phyloP scores from a whole-genome alignment of 352 stramenopile species.

The Blastocystis sp. region DNA sequence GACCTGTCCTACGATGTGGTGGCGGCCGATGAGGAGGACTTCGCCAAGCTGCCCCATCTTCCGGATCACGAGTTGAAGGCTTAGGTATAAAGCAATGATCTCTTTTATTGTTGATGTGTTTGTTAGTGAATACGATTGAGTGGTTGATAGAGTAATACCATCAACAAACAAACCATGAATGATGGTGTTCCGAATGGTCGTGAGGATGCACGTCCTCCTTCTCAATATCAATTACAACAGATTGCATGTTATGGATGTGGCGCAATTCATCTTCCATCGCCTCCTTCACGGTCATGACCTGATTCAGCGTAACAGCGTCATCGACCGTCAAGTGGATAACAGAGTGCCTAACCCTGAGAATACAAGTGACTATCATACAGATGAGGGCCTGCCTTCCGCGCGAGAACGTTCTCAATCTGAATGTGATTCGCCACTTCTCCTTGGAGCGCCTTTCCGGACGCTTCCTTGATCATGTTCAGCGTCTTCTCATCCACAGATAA shows the following conservation, averaged over 20 bases:
- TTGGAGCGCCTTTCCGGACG: background rate
- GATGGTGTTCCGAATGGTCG: background rate
- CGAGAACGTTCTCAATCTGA: slow-evolving; percentile 4
- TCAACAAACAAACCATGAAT: no score
- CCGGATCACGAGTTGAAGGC: slow-evolving; percentile 33
- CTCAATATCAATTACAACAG: slow-evolving; percentile 15
- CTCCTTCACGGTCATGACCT: slow-evolving; percentile 14
- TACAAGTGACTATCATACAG: background rate
- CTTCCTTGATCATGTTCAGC: background rate
- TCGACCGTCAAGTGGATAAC: slow-evolving; percentile 5
- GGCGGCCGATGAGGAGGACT: slow-evolving; percentile 38
- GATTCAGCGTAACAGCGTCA: background rate
- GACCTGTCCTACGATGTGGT: slow-evolving; percentile 48
- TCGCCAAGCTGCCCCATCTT: slow-evolving; percentile 26
- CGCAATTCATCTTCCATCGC: slow-evolving; percentile 4
- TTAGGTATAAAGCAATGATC: slow-evolving; percentile 38
- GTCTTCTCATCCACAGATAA: slow-evolving; percentile 41
- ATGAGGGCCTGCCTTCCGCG: slow-evolving; percentile 49
- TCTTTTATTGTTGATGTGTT: slow-evolving; percentile 52
- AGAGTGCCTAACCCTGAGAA: background rate
- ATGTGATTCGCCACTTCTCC: background rate
- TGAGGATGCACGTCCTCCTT: background rate
- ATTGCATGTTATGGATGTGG: slow-evolving; percentile 45
- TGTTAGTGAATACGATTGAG: slow-evolving; percentile 14
- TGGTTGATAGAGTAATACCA: no score